These are phyloP conservation scores for Nakataea oryzae DNA, from an alignment of 2,329 filamentous ascomycete species.

Conservation along the genomic window DNA sequence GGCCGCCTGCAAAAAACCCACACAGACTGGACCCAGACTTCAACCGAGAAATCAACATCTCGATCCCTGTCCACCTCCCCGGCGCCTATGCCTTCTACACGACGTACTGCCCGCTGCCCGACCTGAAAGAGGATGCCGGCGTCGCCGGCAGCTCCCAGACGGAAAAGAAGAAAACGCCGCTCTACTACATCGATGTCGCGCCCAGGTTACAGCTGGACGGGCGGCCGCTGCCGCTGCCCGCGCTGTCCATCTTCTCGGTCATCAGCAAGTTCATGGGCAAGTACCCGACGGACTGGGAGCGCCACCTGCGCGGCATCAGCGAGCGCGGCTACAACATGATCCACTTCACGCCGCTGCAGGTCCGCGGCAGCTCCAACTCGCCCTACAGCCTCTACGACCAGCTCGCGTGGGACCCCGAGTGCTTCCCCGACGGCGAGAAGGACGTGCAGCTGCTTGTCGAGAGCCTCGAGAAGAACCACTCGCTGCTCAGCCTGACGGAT, in stretches of 20 bases:
- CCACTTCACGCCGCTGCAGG: slow-evolving; percentile 91
- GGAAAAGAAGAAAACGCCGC: slow-evolving; percentile 56
- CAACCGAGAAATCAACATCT: slow-evolving; percentile 82
- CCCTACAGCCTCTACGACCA: slow-evolving; percentile 97
- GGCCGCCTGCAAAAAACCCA: too few relatives aligned
- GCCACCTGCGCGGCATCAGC: slow-evolving; percentile 78
- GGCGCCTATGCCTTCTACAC: slow-evolving; percentile 93
- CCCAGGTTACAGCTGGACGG: slow-evolving; percentile 69
- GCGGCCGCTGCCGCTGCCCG: slow-evolving; percentile 67
- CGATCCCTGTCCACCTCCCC: slow-evolving; percentile 70
- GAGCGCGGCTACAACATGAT: slow-evolving; percentile 97
- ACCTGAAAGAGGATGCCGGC: slow-evolving; percentile 50
- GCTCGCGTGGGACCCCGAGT: slow-evolving; percentile 67
- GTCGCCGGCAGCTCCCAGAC: slow-evolving; percentile 33
- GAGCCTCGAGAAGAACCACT: slow-evolving; percentile 76
- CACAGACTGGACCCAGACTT: slow-evolving; percentile 79
- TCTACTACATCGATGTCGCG: slow-evolving; percentile 90
- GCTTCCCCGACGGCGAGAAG: slow-evolving; percentile 76
- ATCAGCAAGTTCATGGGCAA: slow-evolving; percentile 98
- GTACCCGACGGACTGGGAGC: slow-evolving; percentile 83
- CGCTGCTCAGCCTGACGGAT: slow-evolving; percentile 81
- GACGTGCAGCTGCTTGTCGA: slow-evolving; percentile 69
- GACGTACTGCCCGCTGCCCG: slow-evolving; percentile 79
- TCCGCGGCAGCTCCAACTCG: slow-evolving; percentile 82
- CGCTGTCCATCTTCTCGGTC: slow-evolving; percentile 83